These are phyloP conservation scores for Royoungia palumana DNA, from an alignment of 768 basidiomycete genomes.

Conservation along the genomic window DNA sequence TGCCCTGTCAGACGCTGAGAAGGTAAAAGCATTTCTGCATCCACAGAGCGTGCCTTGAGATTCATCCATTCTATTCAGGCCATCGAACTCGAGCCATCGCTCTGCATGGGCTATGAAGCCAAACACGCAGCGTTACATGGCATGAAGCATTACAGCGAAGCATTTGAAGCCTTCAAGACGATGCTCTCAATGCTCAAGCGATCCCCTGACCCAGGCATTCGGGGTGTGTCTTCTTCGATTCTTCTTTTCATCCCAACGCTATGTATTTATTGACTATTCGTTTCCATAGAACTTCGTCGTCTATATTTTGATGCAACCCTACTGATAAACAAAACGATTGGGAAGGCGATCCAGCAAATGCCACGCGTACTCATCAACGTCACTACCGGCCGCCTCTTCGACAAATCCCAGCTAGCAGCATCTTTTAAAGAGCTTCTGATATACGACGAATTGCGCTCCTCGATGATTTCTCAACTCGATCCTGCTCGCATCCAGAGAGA, in stretches of 20 bases:
- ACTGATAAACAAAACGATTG: not conserved
- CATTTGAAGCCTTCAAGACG: not conserved
- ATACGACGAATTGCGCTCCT: not conserved
- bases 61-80: not conserved
- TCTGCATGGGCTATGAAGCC: not conserved
- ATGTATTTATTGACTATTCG: not conserved
- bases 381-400: not conserved
- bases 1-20: constrained; percentile 2
- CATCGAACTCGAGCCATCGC: not conserved
- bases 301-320: not conserved
- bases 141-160: not conserved
- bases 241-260: not conserved
- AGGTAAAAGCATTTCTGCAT: not conserved
- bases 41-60: too few species aligned
- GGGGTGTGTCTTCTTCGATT: not conserved
- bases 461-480: not conserved
- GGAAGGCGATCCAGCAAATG: not conserved
- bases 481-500: not conserved
- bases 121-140: not conserved
- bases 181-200: not conserved
- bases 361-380: not conserved
- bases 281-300: not conserved
- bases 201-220: not conserved
- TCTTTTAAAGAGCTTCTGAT: not conserved
- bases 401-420: not conserved